A percentile compares a stretch with the other conserved stretches of the same genome.
These are phyloP conservation scores for Phytophthora cajani DNA, from an alignment of 352 stramenopile species.

Conservation along the genomic window DNA sequence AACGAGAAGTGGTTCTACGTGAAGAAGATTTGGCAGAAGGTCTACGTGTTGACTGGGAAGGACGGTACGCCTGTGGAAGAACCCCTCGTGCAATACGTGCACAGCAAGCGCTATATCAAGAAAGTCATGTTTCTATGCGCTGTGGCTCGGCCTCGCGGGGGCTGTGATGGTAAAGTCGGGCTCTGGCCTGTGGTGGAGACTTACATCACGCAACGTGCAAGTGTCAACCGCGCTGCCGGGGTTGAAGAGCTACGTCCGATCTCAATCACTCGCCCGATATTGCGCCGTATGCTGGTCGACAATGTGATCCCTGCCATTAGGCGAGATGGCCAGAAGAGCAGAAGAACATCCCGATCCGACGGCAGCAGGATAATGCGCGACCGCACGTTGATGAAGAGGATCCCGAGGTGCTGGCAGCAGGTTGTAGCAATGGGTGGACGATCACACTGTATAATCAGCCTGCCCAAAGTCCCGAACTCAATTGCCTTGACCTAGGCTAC, in stretches of 20 bases:
- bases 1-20: slow-evolving; percentile 19
- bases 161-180: slow-evolving; percentile 8
- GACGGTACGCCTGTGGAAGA: not conserved
- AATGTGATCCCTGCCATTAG: too few species aligned
- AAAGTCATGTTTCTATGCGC: slow-evolving; percentile 14
- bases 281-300: too few species aligned
- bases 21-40: slow-evolving; percentile 2
- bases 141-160: not conserved
- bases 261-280: not conserved
- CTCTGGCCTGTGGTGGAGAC: slow-evolving; percentile 6
- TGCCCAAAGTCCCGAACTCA: too few species aligned
- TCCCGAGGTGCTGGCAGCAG: too few species aligned
- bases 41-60: slow-evolving; percentile 10
- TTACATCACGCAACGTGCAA: not conserved
- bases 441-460: too few species aligned
- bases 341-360: too few species aligned
- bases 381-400: too few species aligned
- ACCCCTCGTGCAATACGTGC: not conserved
- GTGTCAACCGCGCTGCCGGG: not conserved
- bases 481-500: too few species aligned
- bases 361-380: too few species aligned
- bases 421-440: too few species aligned
- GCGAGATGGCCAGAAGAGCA: too few species aligned
- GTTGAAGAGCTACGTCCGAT: slow-evolving; percentile 4
- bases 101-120: slow-evolving; percentile 3